Percentiles rank a stretch among this genome's conserved stretches.
Conservation (phyloP, 768 basidiomycete genomes). For the Phylloporus rhodoxanthus region DNA sequence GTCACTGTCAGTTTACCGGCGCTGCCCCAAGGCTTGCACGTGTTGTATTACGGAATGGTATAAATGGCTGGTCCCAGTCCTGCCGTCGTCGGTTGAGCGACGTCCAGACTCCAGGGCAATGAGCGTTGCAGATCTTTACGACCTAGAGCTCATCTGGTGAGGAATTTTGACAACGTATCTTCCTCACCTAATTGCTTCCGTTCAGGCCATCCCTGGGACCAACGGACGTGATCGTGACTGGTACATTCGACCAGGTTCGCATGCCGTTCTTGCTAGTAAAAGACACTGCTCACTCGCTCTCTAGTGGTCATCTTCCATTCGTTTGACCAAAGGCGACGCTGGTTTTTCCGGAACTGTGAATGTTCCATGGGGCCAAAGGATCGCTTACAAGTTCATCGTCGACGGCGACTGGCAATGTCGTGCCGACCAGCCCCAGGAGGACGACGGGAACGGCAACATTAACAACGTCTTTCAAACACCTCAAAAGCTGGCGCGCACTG, state of each 20-base stretch:
- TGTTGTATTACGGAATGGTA: conserved; percentile 25
- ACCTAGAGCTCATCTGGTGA: conserved; percentile 51
- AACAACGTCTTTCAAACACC: conserved; percentile 66
- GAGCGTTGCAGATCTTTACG: conserved; percentile 38
- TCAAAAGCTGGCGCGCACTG: conserved; percentile 31
- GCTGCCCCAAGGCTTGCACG: conserved; percentile 10
- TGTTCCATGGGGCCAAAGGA: conserved; percentile 58
- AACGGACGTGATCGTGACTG: conserved; percentile 60
- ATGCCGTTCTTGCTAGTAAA: neutral
- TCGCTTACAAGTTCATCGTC: conserved; percentile 76
- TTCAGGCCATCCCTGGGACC: conserved; percentile 56
- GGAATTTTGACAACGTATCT: conserved; percentile 15
- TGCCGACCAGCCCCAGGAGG: conserved; percentile 52
- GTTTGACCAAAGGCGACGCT: conserved; percentile 44
- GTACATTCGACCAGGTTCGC: conserved; percentile 72
- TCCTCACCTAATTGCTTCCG: conserved; percentile 6
- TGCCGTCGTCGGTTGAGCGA: conserved; percentile 2
- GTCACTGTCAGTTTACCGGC: neutral
- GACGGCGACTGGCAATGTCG: conserved; percentile 62
- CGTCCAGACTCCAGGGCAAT: conserved; percentile 19
- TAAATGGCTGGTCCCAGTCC: conserved; percentile 16
- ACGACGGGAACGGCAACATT: conserved; percentile 55
- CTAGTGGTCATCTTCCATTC: conserved; percentile 59
- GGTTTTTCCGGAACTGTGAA: conserved; percentile 52
- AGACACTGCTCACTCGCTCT: conserved; percentile 2